Evolutionary conservation across 2,329 filamentous ascomycete genomes (phyloP).

Genomic region (Monascus ruber): DNA sequence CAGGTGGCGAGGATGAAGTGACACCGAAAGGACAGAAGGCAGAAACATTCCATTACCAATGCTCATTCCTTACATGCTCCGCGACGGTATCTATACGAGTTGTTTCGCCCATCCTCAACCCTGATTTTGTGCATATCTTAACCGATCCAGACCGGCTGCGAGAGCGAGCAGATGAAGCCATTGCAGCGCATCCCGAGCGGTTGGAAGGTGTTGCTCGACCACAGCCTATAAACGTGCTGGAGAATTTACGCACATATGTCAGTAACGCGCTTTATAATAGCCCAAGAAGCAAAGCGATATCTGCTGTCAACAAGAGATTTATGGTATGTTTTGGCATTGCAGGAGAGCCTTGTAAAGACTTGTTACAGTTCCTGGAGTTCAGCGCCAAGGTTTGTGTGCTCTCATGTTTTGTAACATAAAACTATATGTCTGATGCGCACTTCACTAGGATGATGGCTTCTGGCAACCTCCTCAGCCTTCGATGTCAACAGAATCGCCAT

Average conservation of each 20-base stretch:
- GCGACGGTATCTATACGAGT: conserved; percentile 42
- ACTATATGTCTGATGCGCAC: conserved; percentile 1
- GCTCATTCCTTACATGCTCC: conserved; percentile 48
- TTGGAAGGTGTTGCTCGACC: conserved; percentile 42
- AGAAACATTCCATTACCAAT: conserved; percentile 44
- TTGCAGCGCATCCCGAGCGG: conserved; percentile 41
- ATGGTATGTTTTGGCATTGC: conserved; percentile 51
- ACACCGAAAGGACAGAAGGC: conserved; percentile 21
- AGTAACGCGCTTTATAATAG: conserved; percentile 43
- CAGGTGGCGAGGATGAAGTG: conserved; percentile 13
- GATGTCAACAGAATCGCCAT: conserved; percentile 23
- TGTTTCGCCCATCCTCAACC: conserved; percentile 40
- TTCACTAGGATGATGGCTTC: conserved; percentile 21
- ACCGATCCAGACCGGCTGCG: conserved; percentile 42
- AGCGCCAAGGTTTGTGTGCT: conserved; percentile 29
- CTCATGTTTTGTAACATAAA: neutral
- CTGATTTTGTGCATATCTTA: conserved; percentile 40
- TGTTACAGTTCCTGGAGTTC: conserved; percentile 51
- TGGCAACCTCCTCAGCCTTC: conserved; percentile 34
- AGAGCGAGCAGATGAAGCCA: conserved; percentile 42
- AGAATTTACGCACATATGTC: conserved; percentile 49
- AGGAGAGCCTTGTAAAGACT: conserved; percentile 39
- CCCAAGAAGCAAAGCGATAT: conserved; percentile 43
- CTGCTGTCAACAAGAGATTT: conserved; percentile 52
- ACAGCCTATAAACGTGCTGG: conserved; percentile 43